Evolutionary conservation across 2,329 filamentous ascomycete species (phyloP), one percentile per base, ranked within the genome.

Genomic region (Neopestalotiopsis clavispora): DNA sequence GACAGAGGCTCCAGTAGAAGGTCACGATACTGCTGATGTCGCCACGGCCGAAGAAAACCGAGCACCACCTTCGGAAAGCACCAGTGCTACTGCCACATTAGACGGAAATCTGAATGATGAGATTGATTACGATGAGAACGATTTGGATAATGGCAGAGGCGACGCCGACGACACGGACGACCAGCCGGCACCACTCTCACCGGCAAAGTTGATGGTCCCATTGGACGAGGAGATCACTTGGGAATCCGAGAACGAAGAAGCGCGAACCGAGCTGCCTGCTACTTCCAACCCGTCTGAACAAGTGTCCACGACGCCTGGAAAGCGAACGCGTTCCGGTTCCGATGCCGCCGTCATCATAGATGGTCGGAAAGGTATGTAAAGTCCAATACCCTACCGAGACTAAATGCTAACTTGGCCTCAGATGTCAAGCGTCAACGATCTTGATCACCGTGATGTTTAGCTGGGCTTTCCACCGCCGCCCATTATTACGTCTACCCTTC

Each of bases 381-480:
- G 14, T 4, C 17, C 12, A 17, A 30, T 32, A 3, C n/a, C 30
- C 14, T 30, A 14, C 12, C 4, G 23, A 59, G 10, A 40, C n/a
- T 40, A 13, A 12, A 67, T 71, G 65, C 80, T 82, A 75, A 84
- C 73, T 66, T 71, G 14, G 71, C 52, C 9, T 69, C 73, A 80
- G 86, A 86, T 76, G 76, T 80, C 78, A 89, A 87, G 80, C 86
- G 86, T 74, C 83, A 82, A 75, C 85, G 86, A 68, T 82, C 82
- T 73, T 82, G 80, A 78, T 34, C 32, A 62, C 59, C 32, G 30
- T 34, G 59, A 62, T 20, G n/a, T 1, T 61, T n/a, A 62, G n/a
- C 32, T 13, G 30, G 30, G 32, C 32, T 20, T 40, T 34, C 10
- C 34, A 32, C 59, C 34, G 10, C 20, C 30, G 6, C 10, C 4